phyloP scores from a whole-genome alignment of 176 grass and related monocot genomes.

The Rhynchospora breviuscula region DNA sequence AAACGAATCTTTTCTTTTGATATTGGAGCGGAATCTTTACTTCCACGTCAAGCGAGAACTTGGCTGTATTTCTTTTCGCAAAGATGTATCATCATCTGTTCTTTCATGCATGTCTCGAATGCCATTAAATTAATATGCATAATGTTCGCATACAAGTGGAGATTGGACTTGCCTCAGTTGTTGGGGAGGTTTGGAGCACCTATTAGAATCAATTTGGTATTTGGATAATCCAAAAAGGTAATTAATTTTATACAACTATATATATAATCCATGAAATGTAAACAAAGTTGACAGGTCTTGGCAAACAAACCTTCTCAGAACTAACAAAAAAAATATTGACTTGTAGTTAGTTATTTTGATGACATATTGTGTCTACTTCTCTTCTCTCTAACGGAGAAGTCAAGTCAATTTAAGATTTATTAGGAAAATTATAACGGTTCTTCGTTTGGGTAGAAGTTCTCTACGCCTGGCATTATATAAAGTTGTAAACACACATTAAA shows the following conservation, averaged over 20 bases:
- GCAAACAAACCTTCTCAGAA: not conserved
- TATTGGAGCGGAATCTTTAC: not conserved
- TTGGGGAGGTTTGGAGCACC: not conserved
- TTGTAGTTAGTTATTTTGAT: not conserved
- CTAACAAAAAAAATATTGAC: not conserved
- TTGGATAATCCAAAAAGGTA: not conserved
- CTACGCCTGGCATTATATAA: too few relatives aligned
- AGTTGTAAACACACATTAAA: not conserved
- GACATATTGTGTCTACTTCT: not conserved
- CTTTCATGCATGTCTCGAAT: not conserved
- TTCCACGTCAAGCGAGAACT: slow-evolving; percentile 11
- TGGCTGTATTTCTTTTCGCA: not conserved
- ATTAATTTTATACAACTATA: not conserved
- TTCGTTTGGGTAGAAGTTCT: not conserved
- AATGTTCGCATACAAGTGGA: not conserved
- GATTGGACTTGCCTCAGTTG: not conserved
- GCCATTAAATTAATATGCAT: not conserved
- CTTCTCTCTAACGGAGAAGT: too few relatives aligned
- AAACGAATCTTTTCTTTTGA: not conserved
- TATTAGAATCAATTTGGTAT: not conserved
- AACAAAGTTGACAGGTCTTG: not conserved
- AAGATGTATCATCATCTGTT: not conserved
- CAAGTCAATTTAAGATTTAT: too few relatives aligned
- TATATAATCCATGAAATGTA: not conserved
- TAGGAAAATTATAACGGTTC: too few relatives aligned